Evolutionary conservation across 768 basidiomycete species (phyloP).

Genomic region (Lentinula sp.): DNA sequence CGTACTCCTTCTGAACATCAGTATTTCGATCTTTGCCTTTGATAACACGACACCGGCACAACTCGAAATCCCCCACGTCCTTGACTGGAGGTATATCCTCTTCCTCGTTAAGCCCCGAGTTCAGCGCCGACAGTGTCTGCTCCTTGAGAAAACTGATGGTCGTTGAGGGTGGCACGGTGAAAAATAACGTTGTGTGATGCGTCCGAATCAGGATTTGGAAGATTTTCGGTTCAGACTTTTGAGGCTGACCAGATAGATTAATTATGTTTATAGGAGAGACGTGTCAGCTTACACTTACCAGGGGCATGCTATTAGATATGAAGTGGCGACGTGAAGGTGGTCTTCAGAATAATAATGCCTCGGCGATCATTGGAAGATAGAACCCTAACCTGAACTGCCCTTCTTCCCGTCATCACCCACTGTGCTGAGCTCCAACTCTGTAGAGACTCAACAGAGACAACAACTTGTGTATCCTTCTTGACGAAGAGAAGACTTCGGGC

Average conservation of each 20-base stretch:
- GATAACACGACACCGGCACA: slow-evolving; percentile 51
- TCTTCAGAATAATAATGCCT: neutral
- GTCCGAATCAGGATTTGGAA: slow-evolving; percentile 70
- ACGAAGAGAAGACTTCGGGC: too few relatives aligned
- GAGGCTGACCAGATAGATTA: neutral
- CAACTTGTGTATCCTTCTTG: neutral
- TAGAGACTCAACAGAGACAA: too few relatives aligned
- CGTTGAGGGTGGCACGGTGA: slow-evolving; percentile 47
- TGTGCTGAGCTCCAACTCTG: neutral
- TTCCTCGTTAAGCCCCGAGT: slow-evolving; percentile 36
- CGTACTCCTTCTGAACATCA: slow-evolving; percentile 33
- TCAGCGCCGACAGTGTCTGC: slow-evolving; percentile 58
- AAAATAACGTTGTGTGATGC: slow-evolving; percentile 62
- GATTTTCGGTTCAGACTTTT: slow-evolving; percentile 48
- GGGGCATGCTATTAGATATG: neutral
- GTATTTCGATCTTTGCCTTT: slow-evolving; percentile 43
- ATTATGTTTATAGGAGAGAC: neutral
- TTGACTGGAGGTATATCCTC: slow-evolving; percentile 25
- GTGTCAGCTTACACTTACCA: neutral
- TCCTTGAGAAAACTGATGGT: slow-evolving; percentile 56
- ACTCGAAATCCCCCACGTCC: slow-evolving; percentile 50
- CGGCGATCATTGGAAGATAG: slow-evolving; percentile 8
- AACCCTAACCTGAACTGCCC: neutral
- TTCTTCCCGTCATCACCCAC: neutral
- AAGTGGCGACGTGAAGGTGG: neutral